Base-by-base conservation (phyloP, 345 rosid species). In the Citrus mangshanensis region DNA sequence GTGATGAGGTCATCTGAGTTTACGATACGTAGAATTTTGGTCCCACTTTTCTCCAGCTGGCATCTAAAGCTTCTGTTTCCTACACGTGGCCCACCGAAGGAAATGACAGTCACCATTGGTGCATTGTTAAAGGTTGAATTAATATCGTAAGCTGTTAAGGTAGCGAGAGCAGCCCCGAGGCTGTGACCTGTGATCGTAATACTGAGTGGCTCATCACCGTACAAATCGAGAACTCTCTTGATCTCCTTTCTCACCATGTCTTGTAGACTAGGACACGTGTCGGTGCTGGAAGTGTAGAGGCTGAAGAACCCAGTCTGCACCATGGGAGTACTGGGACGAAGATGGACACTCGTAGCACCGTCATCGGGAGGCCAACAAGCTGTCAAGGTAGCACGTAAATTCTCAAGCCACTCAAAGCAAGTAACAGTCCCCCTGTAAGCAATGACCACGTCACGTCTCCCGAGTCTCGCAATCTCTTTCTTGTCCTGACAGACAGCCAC, bases 81-180 rank as follows among this genome's bases (percentile, higher is more conserved):
- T 1, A 91, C 92, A 32, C 92, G 91, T 0, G 95, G 95, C 13
- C 95, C 92, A 0, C 91, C 95, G 58, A 91, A 91, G 1, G 93
- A 91, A 32, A 91, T 63, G 34, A 91, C 95, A 1, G 95, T 91
- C 37, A 86, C 91, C 65, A 85, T 79, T 8, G 90, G 89, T 7
- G 81, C 80, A 2, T 76, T 56, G 22, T 34, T 24, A 64, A 89
- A 81, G 0, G 74, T 80, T 3, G 86, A 77, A 61, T 85, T 86
- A 72, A 91, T 82, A 65, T 91, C 90, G 40, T 87, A 83, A 0
- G 95, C 93, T 0, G 90, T 82, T 3, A 91, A 83, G 2, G 85
- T 88, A 1, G 95, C 95, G 1, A 91, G 84, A 0, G 95, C 95
- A 0, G 95, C 93, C 0, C 95, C 95, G 4, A 91, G 86, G 66